Evolutionary conservation across 768 basidiomycete species (phyloP), one percentile per base, ranked within the genome.

Genomic region (Tricholoma bakamatsutake): DNA sequence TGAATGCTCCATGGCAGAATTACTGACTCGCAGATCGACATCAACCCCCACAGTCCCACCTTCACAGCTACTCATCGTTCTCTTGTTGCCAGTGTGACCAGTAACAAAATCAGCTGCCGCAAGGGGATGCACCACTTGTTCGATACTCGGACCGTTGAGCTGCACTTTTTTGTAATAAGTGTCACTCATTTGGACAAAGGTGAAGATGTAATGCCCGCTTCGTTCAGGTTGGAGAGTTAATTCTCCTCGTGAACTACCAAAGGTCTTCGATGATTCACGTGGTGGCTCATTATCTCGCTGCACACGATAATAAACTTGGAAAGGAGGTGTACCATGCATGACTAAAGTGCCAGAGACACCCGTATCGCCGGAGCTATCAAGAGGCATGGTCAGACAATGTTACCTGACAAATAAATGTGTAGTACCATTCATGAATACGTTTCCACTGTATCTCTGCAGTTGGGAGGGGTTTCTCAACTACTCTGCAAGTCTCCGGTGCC

Each of bases 131-230:
- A 98, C 90, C 35, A 90, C 77, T 69, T 96, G 91, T 54, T 90
- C 85, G 61, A 95, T 91, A 56, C 82, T 83, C 40, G 88, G 83
- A 21, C 88, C 87, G 35, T 84, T 76, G 17, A 97, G 73, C 18
- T 83, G 80, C 27, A 93, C 77, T 61, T 82, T 84, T 62, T 82
- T 80, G 70, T 98, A 98, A 66, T 94, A 84, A 9, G 80, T 76
- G 67, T 98, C 95, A 66, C 87, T 90, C 57, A 98, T 71, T 31
- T 85, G 77, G 7, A 79, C 71, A 71, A 95, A 93, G 0, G 78
- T 82, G 72, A 95, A 98, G 8, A 80, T 80, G 68, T 97, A 98
- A 61, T 88, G 87, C 7, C 95, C 95, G 57, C 91, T 94, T 49
- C 83, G 81, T 39, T 95, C 88, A 2, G 96, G 95, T 66, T 93